Evolutionary conservation across 2,329 filamentous ascomycete species (phyloP).

Genomic region (Epichloe festucae): DNA sequence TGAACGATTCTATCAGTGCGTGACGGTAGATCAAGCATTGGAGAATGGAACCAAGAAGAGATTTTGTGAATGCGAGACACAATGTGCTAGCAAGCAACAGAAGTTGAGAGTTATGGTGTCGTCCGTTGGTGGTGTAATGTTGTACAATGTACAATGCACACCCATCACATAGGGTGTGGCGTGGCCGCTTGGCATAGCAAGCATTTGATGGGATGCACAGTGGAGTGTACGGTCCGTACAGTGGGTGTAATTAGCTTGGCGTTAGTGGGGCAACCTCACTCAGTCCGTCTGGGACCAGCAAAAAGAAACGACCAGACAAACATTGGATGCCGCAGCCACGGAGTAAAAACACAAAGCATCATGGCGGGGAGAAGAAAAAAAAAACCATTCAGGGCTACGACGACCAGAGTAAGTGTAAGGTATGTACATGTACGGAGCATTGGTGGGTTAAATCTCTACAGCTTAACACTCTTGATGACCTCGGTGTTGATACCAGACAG

Average conservation of each 20-base stretch:
- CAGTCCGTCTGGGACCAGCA: background rate
- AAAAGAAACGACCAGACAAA: background rate
- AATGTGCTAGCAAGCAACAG: background rate
- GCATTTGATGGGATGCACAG: background rate
- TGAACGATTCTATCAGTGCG: slow-evolving; percentile 3
- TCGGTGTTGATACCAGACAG: slow-evolving; percentile 90
- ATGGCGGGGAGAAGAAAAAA: no score
- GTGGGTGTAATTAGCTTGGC: background rate
- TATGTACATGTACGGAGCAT: background rate
- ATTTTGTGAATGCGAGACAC: no score
- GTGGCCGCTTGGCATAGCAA: background rate
- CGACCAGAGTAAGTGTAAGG: no score
- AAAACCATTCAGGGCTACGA: no score
- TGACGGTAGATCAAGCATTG: background rate
- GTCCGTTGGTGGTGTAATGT: background rate
- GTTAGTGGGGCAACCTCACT: background rate
- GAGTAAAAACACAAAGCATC: background rate
- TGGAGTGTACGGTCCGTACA: no score
- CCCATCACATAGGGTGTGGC: no score
- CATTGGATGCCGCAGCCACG: background rate
- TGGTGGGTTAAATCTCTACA: slow-evolving; percentile 38
- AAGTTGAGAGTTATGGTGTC: background rate
- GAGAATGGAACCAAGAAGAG: background rate
- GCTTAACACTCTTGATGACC: slow-evolving; percentile 83
- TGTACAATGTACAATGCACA: background rate